Evolutionary conservation across 805 yeast genomes (phyloP).

Genomic region (Suhomyces vadensis): DNA sequence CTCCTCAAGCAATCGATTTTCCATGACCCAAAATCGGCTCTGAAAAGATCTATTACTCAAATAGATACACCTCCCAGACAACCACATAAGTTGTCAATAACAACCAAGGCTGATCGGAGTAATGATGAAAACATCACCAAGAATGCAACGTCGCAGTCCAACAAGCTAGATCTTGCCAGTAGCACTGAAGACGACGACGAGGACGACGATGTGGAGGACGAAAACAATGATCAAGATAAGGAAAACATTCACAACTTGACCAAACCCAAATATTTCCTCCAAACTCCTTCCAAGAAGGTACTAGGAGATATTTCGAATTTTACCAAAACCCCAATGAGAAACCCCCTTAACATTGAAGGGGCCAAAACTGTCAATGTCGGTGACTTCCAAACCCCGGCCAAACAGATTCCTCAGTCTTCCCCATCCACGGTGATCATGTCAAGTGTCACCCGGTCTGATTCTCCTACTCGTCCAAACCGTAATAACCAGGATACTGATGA

Average conservation of each 20-base stretch:
- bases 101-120: slow-evolving; percentile 17
- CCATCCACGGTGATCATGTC: slow-evolving; percentile 46
- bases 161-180: not conserved
- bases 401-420: slow-evolving; percentile 32
- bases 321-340: slow-evolving; percentile 17
- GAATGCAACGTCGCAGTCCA: slow-evolving; percentile 16
- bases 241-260: not conserved
- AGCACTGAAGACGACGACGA: slow-evolving; percentile 9
- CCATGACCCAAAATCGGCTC: slow-evolving; percentile 31
- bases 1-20: slow-evolving; percentile 18
- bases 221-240: slow-evolving; percentile 15
- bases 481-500: slow-evolving; percentile 7
- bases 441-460: slow-evolving; percentile 24
- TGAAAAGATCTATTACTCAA: slow-evolving; percentile 36
- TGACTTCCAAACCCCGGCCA: slow-evolving; percentile 36
- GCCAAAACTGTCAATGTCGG: slow-evolving; percentile 11
- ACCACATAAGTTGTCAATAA: slow-evolving; percentile 30
- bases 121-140: slow-evolving; percentile 20
- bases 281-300: slow-evolving; percentile 36
- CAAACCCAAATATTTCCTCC: slow-evolving; percentile 18
- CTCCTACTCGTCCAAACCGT: slow-evolving; percentile 8
- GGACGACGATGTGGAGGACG: slow-evolving; percentile 19
- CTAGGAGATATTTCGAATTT: slow-evolving; percentile 28
- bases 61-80: slow-evolving; percentile 41
- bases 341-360: slow-evolving; percentile 7